Base-by-base conservation (phyloP, 331 rosid genomes). In the Pyracantha coccinea region DNA sequence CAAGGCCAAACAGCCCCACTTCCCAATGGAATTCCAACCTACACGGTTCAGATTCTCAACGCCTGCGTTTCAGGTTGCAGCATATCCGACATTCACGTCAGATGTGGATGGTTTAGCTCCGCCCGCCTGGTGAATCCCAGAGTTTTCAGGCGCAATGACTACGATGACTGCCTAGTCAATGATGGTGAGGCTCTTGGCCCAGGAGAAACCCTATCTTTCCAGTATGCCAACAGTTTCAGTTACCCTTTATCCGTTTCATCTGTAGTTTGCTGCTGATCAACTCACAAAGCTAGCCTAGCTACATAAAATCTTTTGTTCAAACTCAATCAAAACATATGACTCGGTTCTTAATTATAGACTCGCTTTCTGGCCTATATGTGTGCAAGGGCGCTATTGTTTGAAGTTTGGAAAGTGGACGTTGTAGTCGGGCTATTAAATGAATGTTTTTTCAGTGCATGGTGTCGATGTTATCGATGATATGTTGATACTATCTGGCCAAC, bases 51-150 rank as follows among this genome's bases (percentile, higher is more conserved):
- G 70, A 91, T 91, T 3, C 60, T 80, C 8, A 91, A 91, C 63
- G 33, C 23, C 17, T 76, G 92, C 7, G 78, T 61, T 20, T 83
- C 82, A 7, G 89, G 86, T 66, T 89, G 94, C 73, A 70, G 84
- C 68, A 84, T 91, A 23, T 82, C 85, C 19, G 2, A 86, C 67
- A 85, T 91, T 59, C 83, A 79, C 24, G 28, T 89, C 35, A 81
- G 74, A 53, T 91, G 97, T 74, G 95, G 92, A 45, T 83, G 87
- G 95, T 91, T 91, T 70, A 91, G 97, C 85, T 91, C 94, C 0
- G 88, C 77, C 1, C 72, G 85, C 28, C 32, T 89, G 77, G 75
- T 91, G 19, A 87, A 84, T 41, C 97, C 91, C 0, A 54, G 2
- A 8, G 54, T 91, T 19, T 91, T 91, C 57, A 63, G 83, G 19